Evolutionary conservation across 106 monocot genomes (phyloP), one percentile per base, ranked within the genome.

Genomic region (Dendrobium officinale): DNA sequence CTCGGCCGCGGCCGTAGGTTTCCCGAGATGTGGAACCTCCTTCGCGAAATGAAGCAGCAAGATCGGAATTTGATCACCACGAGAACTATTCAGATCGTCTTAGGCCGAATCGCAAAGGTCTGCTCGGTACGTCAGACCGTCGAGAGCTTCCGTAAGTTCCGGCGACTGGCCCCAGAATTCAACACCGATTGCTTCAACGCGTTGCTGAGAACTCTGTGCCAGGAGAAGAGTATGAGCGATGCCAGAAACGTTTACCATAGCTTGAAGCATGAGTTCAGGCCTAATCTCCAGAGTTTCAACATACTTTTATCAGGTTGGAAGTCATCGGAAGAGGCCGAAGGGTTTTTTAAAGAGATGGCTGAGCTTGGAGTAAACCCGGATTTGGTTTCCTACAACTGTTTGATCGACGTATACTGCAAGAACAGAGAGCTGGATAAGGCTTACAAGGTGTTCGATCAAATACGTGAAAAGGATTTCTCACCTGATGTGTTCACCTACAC

Each of bases 341-440:
- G 56, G 2, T 96, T 96, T 80, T 89, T 90, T 33, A 54, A 70
- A 13, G 96, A 97, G 85, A 90, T 97, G 92, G 29, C 20, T 42
- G 87, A 92, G 24, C 68, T 92, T 19, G 79, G 82, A 0, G 79
- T 97, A 55, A 78, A 79, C 29, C 96, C 96, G 0, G 94, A 94
- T 78, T 42, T 97, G 47, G 92, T 94, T 2, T 82, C 92, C 2
- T 97, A 94, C 82, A 94, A 97, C 59, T 92, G 89, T 67, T 55
- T 97, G 86, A 85, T 94, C 4, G 94, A 97, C 77, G 89, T 92
- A 0, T 88, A 89, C 77, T 96, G 96, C 77, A 96, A 96, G 85
- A 90, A 92, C 47, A 43, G 83, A 0, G 82, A 87, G 17, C 58
- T 93, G 67, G 85, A 78, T 2, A 90, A 86, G 77, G 96, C 93